Evolutionary conservation across 129 eudicot species (phyloP).

Genomic region (sunflower (Helianthus annuus)): DNA sequence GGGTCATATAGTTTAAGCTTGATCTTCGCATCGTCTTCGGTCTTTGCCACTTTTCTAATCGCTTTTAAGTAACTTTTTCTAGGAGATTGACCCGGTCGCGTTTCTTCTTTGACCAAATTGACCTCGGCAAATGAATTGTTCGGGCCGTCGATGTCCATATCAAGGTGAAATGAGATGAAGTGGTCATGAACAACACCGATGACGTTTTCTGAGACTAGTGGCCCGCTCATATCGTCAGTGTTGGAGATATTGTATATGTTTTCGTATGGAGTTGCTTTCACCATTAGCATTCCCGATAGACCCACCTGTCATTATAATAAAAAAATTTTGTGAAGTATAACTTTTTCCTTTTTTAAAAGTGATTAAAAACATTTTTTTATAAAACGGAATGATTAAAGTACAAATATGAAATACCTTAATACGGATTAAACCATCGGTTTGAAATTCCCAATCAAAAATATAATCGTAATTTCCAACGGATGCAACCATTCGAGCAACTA

Average conservation of each 20-base stretch:
- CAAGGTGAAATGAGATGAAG: conserved; percentile 48
- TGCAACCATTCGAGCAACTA: conserved; percentile 60
- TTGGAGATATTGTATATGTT: conserved; percentile 33
- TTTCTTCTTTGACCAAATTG: conserved; percentile 46
- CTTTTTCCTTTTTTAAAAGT: not conserved
- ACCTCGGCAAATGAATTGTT: conserved; percentile 53
- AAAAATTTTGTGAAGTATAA: no score
- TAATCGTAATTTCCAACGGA: conserved; percentile 64
- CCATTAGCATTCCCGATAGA: conserved; percentile 54
- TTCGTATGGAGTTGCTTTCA: conserved; percentile 47
- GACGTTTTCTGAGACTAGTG: conserved; percentile 54
- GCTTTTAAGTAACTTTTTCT: conserved; percentile 58
- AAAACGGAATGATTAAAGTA: not conserved
- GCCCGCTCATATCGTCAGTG: conserved; percentile 35
- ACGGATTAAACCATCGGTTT: conserved; percentile 60
- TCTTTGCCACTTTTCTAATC: conserved; percentile 35
- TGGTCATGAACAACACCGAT: conserved; percentile 65
- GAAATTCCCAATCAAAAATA: conserved; percentile 61
- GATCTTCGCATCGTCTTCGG: conserved; percentile 51
- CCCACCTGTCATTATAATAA: conserved; percentile 39
- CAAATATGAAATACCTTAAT: conserved; percentile 37
- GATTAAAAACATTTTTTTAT: not conserved
- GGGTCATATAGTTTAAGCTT: conserved; percentile 50
- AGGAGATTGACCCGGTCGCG: conserved; percentile 36
- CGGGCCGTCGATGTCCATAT: conserved; percentile 54